Evolutionary conservation across 73 alveolate species (phyloP).

Genomic region (Loxodes magnus): DNA sequence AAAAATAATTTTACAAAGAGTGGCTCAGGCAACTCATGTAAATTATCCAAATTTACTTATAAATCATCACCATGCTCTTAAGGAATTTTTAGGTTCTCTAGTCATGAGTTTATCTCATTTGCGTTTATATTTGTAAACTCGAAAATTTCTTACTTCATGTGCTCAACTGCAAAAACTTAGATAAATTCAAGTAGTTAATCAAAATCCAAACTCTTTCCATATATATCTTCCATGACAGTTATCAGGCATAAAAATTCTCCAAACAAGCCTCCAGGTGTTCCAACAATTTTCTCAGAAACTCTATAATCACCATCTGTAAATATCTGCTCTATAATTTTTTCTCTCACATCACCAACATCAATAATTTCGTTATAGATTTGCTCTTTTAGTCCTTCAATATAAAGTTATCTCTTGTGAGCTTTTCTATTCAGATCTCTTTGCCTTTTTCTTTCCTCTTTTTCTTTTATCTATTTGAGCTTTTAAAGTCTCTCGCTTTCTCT

Average conservation of each 20-base stretch:
- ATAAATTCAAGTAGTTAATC: not conserved
- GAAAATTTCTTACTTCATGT: constrained; percentile 1
- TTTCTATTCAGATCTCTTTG: constrained; percentile 40
- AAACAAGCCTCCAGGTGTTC: constrained; percentile 33
- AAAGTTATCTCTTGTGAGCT: constrained; percentile 40
- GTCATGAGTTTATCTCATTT: not conserved
- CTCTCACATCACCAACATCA: constrained; percentile 33
- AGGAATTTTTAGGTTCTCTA: not conserved
- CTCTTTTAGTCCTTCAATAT: constrained; percentile 22
- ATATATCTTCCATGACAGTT: constrained; percentile 23
- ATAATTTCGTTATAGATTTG: constrained; percentile 43
- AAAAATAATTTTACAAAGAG: not conserved
- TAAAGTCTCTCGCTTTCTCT: constrained; percentile 29
- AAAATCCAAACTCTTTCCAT: not conserved
- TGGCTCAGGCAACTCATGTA: not conserved
- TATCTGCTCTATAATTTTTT: constrained; percentile 28
- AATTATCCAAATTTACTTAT: not conserved
- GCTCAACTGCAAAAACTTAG: not conserved
- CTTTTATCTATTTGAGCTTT: constrained; percentile 28
- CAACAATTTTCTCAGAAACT: constrained; percentile 24
- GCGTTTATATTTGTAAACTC: not conserved
- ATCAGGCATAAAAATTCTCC: constrained; percentile 35
- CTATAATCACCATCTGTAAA: constrained; percentile 26
- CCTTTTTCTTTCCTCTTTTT: constrained; percentile 38
- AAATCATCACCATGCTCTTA: not conserved